phyloP scores from a whole-genome alignment of 225 moss, liverwort and hornwort species.

The Physcomitrium patens region DNA sequence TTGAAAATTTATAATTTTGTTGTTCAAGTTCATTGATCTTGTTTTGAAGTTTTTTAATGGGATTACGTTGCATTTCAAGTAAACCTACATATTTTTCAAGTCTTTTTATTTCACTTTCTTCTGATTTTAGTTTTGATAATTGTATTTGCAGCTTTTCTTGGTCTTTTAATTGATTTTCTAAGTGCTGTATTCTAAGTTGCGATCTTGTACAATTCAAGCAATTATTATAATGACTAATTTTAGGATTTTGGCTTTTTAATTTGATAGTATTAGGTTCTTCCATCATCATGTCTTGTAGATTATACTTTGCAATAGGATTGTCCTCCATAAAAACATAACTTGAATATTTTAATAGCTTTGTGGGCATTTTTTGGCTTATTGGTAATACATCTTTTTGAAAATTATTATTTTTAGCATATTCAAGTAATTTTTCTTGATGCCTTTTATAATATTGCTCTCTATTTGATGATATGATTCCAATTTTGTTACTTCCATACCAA shows the following conservation, averaged over 20 bases:
- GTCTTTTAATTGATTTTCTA: constrained; percentile 29
- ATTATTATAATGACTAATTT: neutral
- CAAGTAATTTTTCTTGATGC: constrained; percentile 25
- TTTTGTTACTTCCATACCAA: constrained; percentile 30
- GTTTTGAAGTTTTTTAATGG: constrained; percentile 20
- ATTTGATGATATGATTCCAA: constrained; percentile 13
- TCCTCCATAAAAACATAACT: constrained; percentile 38
- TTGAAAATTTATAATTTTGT: neutral
- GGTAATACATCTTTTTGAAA: constrained; percentile 10
- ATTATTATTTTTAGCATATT: constrained; percentile 5
- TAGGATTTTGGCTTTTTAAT: neutral
- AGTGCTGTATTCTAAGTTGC: constrained; percentile 26
- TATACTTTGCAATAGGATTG: constrained; percentile 46
- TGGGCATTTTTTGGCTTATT: neutral
- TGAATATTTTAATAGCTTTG: neutral
- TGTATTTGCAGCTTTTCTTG: constrained; percentile 34
- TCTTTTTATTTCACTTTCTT: constrained; percentile 30
- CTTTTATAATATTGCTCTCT: constrained; percentile 37
- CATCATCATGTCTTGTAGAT: constrained; percentile 19
- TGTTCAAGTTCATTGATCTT: constrained; percentile 12
- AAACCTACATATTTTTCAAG: neutral
- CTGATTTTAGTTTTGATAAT: constrained; percentile 20
- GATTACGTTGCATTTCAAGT: constrained; percentile 19
- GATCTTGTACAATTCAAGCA: constrained; percentile 40
- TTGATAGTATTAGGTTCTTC: neutral